Percentiles rank a stretch among this genome's conserved stretches.
These are phyloP conservation scores for Byssoonygena ceratinophila DNA, from an alignment of 2,329 filamentous ascomycete genomes.

Conservation along the genomic window DNA sequence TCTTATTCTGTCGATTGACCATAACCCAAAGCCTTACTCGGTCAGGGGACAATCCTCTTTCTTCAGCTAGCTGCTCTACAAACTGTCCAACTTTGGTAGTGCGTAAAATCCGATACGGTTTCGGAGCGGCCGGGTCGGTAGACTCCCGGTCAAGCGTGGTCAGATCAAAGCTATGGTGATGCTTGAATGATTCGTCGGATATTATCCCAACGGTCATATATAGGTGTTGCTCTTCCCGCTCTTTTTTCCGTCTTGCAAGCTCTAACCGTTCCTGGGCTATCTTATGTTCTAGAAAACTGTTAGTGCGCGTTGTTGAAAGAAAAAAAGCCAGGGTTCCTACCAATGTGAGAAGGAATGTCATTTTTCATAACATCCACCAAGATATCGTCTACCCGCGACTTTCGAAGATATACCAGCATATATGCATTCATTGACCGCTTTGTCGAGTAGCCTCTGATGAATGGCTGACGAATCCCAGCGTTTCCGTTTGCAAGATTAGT, in stretches of 20 bases:
- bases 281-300: conserved; percentile 47
- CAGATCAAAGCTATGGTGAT: conserved; percentile 76
- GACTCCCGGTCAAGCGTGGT: conserved; percentile 53
- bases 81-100: conserved; percentile 69
- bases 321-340: conserved; percentile 37
- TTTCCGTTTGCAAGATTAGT: conserved; percentile 46
- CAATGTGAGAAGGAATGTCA: conserved; percentile 72
- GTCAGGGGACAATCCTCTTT: conserved; percentile 57
- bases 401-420: conserved; percentile 96
- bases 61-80: conserved; percentile 56
- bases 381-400: conserved; percentile 72
- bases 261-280: conserved; percentile 73
- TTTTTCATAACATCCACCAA: conserved; percentile 64
- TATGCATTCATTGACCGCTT: conserved; percentile 79
- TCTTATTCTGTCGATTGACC: conserved; percentile 98
- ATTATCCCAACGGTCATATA: conserved; percentile 79
- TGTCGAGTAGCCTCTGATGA: conserved; percentile 52
- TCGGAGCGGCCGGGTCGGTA: conserved; percentile 60
- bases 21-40: conserved; percentile 83
- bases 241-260: conserved; percentile 67
- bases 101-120: conserved; percentile 60
- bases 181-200: conserved; percentile 67
- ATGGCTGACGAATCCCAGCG: conserved; percentile 51
- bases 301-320: conserved; percentile 16
- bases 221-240: conserved; percentile 86